phyloP scores from a whole-genome alignment of 129 eudicot species.

The Flaveria robusta region DNA sequence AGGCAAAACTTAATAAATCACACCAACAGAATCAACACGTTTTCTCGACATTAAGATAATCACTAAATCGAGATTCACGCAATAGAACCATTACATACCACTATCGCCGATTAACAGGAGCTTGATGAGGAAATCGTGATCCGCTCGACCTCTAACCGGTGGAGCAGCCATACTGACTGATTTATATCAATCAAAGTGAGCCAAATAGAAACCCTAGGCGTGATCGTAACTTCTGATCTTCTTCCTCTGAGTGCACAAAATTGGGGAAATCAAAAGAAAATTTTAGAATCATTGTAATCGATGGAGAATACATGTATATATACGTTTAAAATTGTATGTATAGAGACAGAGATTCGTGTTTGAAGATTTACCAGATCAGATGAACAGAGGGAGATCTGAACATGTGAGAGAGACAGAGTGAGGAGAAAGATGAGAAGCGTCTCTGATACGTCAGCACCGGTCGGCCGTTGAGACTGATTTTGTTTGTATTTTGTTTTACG shows the following conservation, averaged over 20 bases:
- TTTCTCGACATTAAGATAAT: background rate
- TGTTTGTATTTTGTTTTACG: background rate
- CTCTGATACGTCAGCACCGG: constrained; percentile 48
- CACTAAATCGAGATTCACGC: background rate
- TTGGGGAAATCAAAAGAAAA: constrained; percentile 9
- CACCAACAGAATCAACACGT: background rate
- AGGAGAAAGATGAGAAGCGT: constrained; percentile 28
- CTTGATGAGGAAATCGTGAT: constrained; percentile 85
- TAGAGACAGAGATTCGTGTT: constrained; percentile 15
- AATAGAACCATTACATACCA: constrained; percentile 43
- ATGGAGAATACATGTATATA: constrained; percentile 11
- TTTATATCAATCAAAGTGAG: constrained; percentile 22
- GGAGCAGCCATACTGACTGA: constrained; percentile 76
- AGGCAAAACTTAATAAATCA: background rate
- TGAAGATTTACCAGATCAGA: constrained; percentile 41
- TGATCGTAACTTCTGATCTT: constrained; percentile 22
- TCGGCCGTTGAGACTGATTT: constrained; percentile 54
- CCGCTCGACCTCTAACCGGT: constrained; percentile 87
- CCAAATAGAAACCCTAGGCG: constrained; percentile 41
- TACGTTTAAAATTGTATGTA: constrained; percentile 5
- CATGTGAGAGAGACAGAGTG: constrained; percentile 10
- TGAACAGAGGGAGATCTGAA: constrained; percentile 29
- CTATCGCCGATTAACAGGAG: constrained; percentile 90
- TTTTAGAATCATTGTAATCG: background rate
- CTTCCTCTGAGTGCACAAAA: constrained; percentile 6